Base-by-base conservation (phyloP, 2,329 filamentous ascomycete species). In the Aureobasidium zeae region DNA sequence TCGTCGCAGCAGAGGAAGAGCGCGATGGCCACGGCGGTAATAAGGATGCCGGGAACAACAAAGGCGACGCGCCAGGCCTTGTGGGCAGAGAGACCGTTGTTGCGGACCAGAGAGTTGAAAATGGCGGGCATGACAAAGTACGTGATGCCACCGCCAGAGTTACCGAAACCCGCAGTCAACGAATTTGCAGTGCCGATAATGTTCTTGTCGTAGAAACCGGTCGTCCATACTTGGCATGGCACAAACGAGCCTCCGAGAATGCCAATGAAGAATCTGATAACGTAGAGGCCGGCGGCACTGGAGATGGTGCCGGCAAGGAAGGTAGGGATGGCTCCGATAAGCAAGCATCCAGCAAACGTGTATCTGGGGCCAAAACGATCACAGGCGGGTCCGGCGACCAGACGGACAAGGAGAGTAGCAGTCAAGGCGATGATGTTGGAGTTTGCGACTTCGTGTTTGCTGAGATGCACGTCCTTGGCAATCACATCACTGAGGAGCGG, bases 91-190 rank as follows among this genome's bases (percentile, higher is more conserved):
- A 89, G 68, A 5, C 78, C 76, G 36, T 71, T 70, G 1, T 71
- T 57, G 5, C 64, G 55, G 16, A 83, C 74, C 16, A 94, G 70
- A 0, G 83, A 84, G 62, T 93, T 82, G 63, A 82, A 91, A 46
- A 94, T 79, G 4, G 85, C 85, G 2, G 88, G 87, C 86, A 94
- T 94, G 54, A 89, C 76, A 61, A 94, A 93, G 67, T 94, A 94
- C 2, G 87, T 94, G 52, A 94, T 83, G 45, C 88, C 88, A 50
- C 87, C 88, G 47, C 88, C 87, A 19, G 85, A 76, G 54, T 94
- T 94, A 39, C 87, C 88, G 67, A 84, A 81, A 11, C 88, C 88
- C 30, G 80, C 88, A 1, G 86, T 81, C 13, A 94, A 65, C 2
- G 86, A 83, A 58, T 94, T 95, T 49, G 86, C 85, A 5, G 85